Conservation (phyloP, 805 yeast species). For the Ogataea nakhonphanomensis region DNA sequence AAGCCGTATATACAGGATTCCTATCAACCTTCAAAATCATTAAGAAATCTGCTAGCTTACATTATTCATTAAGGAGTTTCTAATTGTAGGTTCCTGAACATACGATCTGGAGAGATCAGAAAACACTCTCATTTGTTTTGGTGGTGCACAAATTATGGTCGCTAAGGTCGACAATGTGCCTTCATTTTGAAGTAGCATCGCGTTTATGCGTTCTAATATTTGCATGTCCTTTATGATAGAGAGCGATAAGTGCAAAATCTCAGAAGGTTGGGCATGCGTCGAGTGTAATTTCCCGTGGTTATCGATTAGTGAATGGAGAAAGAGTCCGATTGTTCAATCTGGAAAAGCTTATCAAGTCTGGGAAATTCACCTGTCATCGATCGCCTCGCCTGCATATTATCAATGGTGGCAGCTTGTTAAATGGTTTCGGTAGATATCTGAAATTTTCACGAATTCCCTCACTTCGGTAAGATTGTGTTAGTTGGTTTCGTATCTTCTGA, state of each 20-base stretch:
- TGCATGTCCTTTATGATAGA: neutral
- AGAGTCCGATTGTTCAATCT: constrained; percentile 6
- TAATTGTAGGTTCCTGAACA: too few species aligned
- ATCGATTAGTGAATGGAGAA: neutral
- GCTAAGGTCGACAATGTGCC: too few species aligned
- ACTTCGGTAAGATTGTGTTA: too few species aligned
- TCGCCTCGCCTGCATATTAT: constrained; percentile 7
- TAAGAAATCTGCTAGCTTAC: neutral
- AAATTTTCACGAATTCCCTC: too few species aligned
- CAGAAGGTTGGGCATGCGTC: constrained; percentile 1
- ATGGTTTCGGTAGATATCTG: too few species aligned
- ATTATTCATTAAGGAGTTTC: neutral
- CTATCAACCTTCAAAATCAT: neutral
- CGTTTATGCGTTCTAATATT: neutral
- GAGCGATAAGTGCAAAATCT: constrained; percentile 1
- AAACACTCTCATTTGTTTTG: too few species aligned
- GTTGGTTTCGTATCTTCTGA: too few species aligned
- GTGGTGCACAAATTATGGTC: too few species aligned
- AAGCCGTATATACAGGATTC: neutral
- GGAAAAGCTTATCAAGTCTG: neutral
- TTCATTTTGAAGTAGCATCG: neutral
- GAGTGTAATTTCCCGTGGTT: neutral
- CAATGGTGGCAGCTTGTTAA: neutral
- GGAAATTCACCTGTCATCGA: neutral
- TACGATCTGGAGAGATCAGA: too few species aligned